A percentile compares a stretch with the other conserved stretches of the same genome.
These are phyloP conservation scores for Neonectria neomacrospora DNA, from an alignment of 2,329 filamentous ascomycete genomes.

Conservation along the genomic window DNA sequence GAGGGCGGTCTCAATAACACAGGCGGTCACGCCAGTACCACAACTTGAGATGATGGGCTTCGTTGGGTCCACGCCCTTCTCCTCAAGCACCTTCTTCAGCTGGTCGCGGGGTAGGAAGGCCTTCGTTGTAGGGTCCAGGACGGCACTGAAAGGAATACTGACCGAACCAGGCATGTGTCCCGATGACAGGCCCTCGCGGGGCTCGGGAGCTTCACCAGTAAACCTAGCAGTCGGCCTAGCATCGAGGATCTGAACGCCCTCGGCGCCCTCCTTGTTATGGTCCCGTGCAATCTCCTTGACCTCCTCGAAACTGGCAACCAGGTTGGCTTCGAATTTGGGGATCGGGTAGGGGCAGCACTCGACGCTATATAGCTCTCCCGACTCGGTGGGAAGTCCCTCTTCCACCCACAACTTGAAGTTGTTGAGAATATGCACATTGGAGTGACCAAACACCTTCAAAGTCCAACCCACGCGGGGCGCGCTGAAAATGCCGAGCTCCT, in stretches of 20 bases:
- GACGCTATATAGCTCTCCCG: conserved; percentile 76
- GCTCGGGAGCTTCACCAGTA: conserved; percentile 85
- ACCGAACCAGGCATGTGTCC: conserved; percentile 93
- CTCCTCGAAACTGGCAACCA: conserved; percentile 84
- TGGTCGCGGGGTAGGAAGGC: conserved; percentile 78
- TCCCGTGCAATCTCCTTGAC: conserved; percentile 81
- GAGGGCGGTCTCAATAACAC: conserved; percentile 88
- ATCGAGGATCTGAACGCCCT: conserved; percentile 89
- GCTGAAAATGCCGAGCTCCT: conserved; percentile 92
- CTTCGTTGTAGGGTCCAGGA: conserved; percentile 87
- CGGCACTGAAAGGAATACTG: conserved; percentile 80
- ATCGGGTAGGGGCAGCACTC: conserved; percentile 74
- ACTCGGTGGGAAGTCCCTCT: conserved; percentile 82
- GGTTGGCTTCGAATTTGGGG: conserved; percentile 67
- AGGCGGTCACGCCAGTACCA: conserved; percentile 93
- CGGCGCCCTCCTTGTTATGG: conserved; percentile 82
- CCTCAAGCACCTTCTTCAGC: conserved; percentile 79
- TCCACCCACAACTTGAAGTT: conserved; percentile 97
- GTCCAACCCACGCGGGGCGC: conserved; percentile 96
- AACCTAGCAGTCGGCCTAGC: conserved; percentile 84
- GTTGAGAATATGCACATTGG: conserved; percentile 88
- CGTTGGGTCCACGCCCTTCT: conserved; percentile 80
- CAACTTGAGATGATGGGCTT: conserved; percentile 90
- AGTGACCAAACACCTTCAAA: conserved; percentile 87
- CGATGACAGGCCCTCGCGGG: conserved; percentile 83